Conservation (phyloP, 1,284 basidiomycete species). For the Pterula multifida region DNA sequence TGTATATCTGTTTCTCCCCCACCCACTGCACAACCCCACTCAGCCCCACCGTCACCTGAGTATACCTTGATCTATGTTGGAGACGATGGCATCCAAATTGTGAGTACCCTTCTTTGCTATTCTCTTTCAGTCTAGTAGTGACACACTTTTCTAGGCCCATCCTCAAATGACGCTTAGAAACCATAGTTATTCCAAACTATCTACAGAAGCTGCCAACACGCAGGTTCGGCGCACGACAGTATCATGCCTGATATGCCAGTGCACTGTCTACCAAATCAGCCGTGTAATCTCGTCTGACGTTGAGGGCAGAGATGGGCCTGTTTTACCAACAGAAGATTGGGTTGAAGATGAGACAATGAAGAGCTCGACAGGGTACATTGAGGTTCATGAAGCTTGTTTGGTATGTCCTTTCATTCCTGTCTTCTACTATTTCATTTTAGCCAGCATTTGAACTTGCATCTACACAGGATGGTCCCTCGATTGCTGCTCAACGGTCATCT, state of each 20-base stretch:
- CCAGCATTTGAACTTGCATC: neutral
- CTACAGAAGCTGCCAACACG: constrained; percentile 33
- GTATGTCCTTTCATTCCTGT: constrained; percentile 34
- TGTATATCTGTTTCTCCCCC: constrained; percentile 20
- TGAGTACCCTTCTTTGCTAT: constrained; percentile 20
- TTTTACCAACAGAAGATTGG: constrained; percentile 64
- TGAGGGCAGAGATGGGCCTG: constrained; percentile 52
- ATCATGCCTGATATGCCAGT: constrained; percentile 58
- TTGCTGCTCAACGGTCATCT: constrained; percentile 31
- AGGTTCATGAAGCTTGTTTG: constrained; percentile 51
- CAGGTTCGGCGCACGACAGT: constrained; percentile 45
- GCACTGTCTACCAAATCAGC: constrained; percentile 55
- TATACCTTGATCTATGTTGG: constrained; percentile 51
- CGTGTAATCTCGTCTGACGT: constrained; percentile 46
- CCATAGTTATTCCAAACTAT: constrained; percentile 34
- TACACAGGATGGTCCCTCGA: neutral
- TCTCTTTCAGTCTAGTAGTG: constrained; percentile 7
- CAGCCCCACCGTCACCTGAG: constrained; percentile 27
- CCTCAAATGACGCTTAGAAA: constrained; percentile 60
- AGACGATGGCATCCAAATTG: constrained; percentile 55
- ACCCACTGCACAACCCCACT: constrained; percentile 18
- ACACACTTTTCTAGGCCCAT: constrained; percentile 34
- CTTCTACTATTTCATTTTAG: constrained; percentile 4
- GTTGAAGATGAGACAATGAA: constrained; percentile 59
- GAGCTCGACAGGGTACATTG: constrained; percentile 60